Evolutionary conservation across 2,329 filamentous ascomycete species (phyloP), one percentile per base, ranked within the genome.

Genomic region (Penicillium sp.): DNA sequence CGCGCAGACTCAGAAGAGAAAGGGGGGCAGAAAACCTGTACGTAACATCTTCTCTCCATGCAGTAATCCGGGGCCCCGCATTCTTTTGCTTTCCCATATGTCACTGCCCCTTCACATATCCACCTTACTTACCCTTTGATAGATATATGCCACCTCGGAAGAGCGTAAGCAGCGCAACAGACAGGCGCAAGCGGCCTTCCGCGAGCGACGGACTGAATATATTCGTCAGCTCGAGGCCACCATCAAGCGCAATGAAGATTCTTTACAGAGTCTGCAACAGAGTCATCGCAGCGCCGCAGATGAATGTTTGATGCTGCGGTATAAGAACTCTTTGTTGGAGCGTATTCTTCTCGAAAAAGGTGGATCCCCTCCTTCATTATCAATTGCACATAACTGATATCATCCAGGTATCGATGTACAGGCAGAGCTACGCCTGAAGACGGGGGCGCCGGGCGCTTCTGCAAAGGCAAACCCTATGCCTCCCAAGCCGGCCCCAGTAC

Each of bases 91-190:
- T 36, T 23, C 27, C 11, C 35, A 38, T 31, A 10, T 18, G 27
- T 26, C 35, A 13, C 35, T 24, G 35, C 24, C 48, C 50, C 54
- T 46, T 41, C 34, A 44, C 24, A 46, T 37, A 32, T 39, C 42
- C 27, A 11, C 40, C 8, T 40, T 34, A 46, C 32, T 55, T 46
- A 42, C 52, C 52, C 51, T 16, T 10, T 6, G 14, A 38, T 56
- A 96, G 91, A 96, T 96, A 55, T 98, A 98, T 78, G 93, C 93
- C 44, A 98, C 93, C 28, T 97, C 93, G 9, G 93, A 98, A 71
- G 93, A 98, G 73, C 85, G 93, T 64, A 97, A 98, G 75, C 93
- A 97, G 73, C 83, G 93, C 56, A 98, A 98, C 67, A 79, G 93
- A 60, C 93, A 97, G 74, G 93, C 93, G 39, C 93, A 98, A 73